These are phyloP conservation scores for Breviolum minutum DNA, from an alignment of 73 alveolate species.

Conservation along the genomic window DNA sequence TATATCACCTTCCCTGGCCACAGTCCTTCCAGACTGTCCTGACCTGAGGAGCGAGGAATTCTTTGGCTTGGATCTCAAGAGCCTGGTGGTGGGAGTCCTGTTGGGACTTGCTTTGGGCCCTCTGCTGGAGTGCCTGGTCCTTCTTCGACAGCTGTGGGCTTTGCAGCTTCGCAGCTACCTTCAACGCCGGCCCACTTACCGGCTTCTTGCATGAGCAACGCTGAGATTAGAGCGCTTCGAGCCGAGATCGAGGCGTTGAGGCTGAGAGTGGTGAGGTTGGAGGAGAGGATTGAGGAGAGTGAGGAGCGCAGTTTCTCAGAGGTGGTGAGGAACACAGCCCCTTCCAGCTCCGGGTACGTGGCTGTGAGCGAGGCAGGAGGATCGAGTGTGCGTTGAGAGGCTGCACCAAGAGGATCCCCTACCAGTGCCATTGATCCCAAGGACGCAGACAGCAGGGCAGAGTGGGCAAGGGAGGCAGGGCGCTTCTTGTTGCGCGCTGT, in stretches of 20 bases:
- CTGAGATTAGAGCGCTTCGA: not conserved
- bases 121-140: not conserved
- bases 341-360: not conserved
- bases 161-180: not conserved
- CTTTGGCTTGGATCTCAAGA: not conserved
- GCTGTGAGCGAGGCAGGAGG: not conserved
- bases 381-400: not conserved
- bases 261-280: not conserved
- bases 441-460: too few species aligned
- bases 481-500: too few species aligned
- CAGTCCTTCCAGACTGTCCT: too few species aligned
- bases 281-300: too few species aligned
- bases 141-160: not conserved
- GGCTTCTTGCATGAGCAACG: not conserved
- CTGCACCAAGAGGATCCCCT: too few species aligned
- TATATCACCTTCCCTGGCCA: too few species aligned
- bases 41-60: too few species aligned
- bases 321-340: too few species aligned
- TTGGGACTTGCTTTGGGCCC: not conserved
- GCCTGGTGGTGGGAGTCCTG: not conserved
- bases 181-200: not conserved
- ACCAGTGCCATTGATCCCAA: too few species aligned
- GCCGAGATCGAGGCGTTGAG: not conserved
- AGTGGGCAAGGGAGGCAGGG: too few species aligned
- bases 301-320: too few species aligned